Conservation (phyloP, 2,329 filamentous ascomycete species). For the Paradendryphiella salina region DNA sequence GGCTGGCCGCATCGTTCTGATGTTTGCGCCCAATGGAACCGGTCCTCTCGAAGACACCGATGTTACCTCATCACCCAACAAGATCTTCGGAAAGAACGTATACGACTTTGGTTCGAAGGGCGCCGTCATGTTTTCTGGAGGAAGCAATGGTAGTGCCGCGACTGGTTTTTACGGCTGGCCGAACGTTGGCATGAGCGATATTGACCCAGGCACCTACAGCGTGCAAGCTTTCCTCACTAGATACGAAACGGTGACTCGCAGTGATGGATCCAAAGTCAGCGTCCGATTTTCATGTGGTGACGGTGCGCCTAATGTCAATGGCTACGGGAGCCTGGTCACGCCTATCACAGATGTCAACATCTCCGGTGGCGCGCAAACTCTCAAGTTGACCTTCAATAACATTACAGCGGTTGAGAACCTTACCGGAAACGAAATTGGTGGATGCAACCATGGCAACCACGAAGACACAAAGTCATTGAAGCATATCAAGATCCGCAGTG, state of each 20-base stretch:
- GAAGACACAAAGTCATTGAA: slow-evolving; percentile 40
- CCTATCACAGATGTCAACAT: slow-evolving; percentile 29
- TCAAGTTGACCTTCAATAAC: slow-evolving; percentile 40
- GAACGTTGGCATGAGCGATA: slow-evolving; percentile 36
- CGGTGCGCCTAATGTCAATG: slow-evolving; percentile 35
- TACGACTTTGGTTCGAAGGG: slow-evolving; percentile 27
- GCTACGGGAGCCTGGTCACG: slow-evolving; percentile 39
- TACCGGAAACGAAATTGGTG: slow-evolving; percentile 44
- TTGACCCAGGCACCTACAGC: slow-evolving; percentile 39
- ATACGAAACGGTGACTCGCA: slow-evolving; percentile 44
- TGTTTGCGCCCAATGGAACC: slow-evolving; percentile 42
- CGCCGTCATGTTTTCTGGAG: slow-evolving; percentile 33
- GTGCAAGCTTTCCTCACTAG: slow-evolving; percentile 44
- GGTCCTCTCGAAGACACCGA: slow-evolving; percentile 46
- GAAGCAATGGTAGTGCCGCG: slow-evolving; percentile 28
- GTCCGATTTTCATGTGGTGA: slow-evolving; percentile 47
- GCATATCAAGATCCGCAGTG: slow-evolving; percentile 46
- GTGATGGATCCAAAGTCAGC: slow-evolving; percentile 44
- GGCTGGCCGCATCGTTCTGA: slow-evolving; percentile 39
- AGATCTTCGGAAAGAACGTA: slow-evolving; percentile 47
- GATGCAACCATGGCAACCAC: slow-evolving; percentile 48
- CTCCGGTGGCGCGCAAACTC: slow-evolving; percentile 32
- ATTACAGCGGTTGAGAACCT: slow-evolving; percentile 28
- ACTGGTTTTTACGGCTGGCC: slow-evolving; percentile 43
- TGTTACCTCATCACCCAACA: slow-evolving; percentile 40